Percentiles rank a stretch among this genome's conserved stretches.
phyloP scores from a whole-genome alignment of 768 basidiomycete species.

The Termitomyces sp. region DNA sequence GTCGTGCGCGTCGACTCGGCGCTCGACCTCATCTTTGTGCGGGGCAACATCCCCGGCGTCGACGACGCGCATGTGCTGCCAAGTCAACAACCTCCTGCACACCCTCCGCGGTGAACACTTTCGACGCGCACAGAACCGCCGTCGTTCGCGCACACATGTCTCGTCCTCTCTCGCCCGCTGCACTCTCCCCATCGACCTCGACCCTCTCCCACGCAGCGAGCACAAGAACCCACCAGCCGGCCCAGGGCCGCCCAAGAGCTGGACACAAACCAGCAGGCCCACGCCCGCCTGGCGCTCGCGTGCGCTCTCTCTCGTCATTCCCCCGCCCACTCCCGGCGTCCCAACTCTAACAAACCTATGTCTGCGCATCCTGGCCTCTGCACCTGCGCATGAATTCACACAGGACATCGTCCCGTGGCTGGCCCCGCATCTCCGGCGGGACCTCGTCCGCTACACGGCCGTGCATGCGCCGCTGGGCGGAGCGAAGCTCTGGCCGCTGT shows the following conservation, averaged over 20 bases:
- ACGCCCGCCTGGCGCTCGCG: slow-evolving; percentile 46
- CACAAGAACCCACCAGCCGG: slow-evolving; percentile 33
- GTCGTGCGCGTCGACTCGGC: slow-evolving; percentile 85
- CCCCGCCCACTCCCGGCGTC: slow-evolving; percentile 25
- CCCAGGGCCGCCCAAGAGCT: slow-evolving; percentile 56
- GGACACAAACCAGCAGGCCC: slow-evolving; percentile 34
- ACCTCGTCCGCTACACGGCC: slow-evolving; percentile 55
- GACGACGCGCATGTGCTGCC: slow-evolving; percentile 85
- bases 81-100: slow-evolving; percentile 49
- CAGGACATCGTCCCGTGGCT: slow-evolving; percentile 47
- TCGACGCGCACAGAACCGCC: slow-evolving; percentile 57
- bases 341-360: slow-evolving; percentile 59
- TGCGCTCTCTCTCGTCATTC: slow-evolving; percentile 54
- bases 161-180: slow-evolving; percentile 18
- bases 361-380: slow-evolving; percentile 42
- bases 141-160: slow-evolving; percentile 29
- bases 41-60: slow-evolving; percentile 87
- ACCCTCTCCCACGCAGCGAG: background rate
- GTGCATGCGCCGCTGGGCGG: slow-evolving; percentile 52
- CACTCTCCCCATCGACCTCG: slow-evolving; percentile 7
- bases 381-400: slow-evolving; percentile 37
- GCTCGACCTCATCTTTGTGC: slow-evolving; percentile 87
- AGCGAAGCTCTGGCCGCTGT: slow-evolving; percentile 47
- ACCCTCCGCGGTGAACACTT: slow-evolving; percentile 69
- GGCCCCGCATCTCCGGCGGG: slow-evolving; percentile 55